Conservation (phyloP, 2,329 filamentous ascomycete species). For the Lasiodiplodia hormozganensis region DNA sequence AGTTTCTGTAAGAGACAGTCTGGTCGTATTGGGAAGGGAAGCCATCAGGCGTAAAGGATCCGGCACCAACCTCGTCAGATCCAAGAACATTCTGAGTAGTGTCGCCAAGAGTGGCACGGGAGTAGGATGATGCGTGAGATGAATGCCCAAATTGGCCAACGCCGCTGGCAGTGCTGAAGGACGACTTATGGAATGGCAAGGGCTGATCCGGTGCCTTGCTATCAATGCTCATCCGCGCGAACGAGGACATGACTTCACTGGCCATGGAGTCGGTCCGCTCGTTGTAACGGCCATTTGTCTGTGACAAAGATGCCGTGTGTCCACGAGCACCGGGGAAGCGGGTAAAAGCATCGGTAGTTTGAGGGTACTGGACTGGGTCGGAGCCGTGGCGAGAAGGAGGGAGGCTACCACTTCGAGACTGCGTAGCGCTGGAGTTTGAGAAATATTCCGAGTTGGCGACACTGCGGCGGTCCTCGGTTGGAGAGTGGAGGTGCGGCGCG, state of each 20-base stretch:
- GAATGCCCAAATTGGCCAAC: conserved; percentile 36
- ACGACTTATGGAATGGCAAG: conserved; percentile 42
- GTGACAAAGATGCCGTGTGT: conserved; percentile 58
- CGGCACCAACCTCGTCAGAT: conserved; percentile 36
- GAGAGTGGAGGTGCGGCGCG: conserved; percentile 46
- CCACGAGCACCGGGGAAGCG: conserved; percentile 49
- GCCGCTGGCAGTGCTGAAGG: conserved; percentile 41
- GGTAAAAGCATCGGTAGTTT: conserved; percentile 39
- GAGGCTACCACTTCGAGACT: conserved; percentile 62
- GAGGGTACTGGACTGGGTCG: conserved; percentile 46
- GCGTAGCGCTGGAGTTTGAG: conserved; percentile 50
- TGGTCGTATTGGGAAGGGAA: conserved; percentile 44
- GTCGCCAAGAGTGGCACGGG: conserved; percentile 34
- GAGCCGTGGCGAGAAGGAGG: conserved; percentile 63
- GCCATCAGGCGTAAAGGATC: conserved; percentile 46
- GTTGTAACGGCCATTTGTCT: conserved; percentile 51
- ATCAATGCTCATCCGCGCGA: conserved; percentile 44
- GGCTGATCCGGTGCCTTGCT: conserved; percentile 42
- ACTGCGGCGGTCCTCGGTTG: conserved; percentile 51
- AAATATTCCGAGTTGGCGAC: conserved; percentile 53
- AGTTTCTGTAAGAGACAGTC: conserved; percentile 46
- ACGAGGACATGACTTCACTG: conserved; percentile 46
- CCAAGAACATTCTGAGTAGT: conserved; percentile 34
- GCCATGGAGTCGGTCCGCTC: conserved; percentile 49
- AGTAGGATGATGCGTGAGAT: conserved; percentile 5